A percentile compares a stretch with the other conserved stretches of the same genome.
Conservation (phyloP, 176 grass and related monocot species). For the Musa schizocarpa region DNA sequence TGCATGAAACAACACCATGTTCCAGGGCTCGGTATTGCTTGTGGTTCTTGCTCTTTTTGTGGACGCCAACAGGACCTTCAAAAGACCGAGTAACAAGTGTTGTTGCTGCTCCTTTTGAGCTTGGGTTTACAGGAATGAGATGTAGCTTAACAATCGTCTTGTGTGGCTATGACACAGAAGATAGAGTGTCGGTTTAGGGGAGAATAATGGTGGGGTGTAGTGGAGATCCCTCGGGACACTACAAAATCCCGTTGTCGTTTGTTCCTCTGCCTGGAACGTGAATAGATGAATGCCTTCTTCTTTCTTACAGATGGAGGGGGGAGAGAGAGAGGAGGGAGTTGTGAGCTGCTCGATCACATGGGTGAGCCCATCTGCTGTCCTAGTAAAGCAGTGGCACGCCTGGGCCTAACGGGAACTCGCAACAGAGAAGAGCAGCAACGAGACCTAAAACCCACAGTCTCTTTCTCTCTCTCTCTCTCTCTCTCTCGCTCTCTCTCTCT, state of each 20-base stretch:
- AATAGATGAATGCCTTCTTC: neutral
- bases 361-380: slow-evolving; percentile 18
- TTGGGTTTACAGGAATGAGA: no score
- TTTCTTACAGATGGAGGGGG: neutral
- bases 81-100: no score
- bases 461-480: no score
- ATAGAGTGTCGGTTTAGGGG: no score
- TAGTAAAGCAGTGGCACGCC: slow-evolving; percentile 6
- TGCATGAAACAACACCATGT: no score
- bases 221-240: slow-evolving; percentile 1
- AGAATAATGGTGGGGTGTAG: neutral
- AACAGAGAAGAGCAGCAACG: neutral
- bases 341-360: neutral
- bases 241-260: neutral
- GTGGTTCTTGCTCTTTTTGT: no score
- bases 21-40: no score
- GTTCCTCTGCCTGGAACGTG: neutral
- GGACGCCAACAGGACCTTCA: no score
- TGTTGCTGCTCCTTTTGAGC: no score
- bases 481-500: neutral
- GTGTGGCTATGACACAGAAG: no score
- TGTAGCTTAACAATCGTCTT: no score
- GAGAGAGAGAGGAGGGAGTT: neutral
- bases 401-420: neutral
- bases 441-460: neutral